Base-by-base conservation (phyloP, 176 grass and related monocot genomes). In the Carex scoparia region DNA sequence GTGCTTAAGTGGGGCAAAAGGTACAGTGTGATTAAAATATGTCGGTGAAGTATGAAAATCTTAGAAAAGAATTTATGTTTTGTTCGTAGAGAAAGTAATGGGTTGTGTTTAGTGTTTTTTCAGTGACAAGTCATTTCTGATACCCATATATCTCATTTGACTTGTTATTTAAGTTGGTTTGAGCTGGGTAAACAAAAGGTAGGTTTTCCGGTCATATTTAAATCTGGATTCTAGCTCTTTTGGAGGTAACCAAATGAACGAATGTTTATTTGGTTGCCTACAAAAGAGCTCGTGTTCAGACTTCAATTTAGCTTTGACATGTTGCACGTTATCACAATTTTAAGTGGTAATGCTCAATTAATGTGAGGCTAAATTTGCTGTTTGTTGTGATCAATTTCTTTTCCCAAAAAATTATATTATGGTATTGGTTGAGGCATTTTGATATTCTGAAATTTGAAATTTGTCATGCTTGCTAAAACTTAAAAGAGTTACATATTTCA, bases 191-290 rank as follows among this genome's bases (percentile, higher is more conserved):
- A 42, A 33, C 8, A 71, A 71, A 27, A 69, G 4, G 2, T 38
- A 15, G 10, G 2, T 55, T 30, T 77, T 10, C 3, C 56, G 48
- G 8, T 23, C 49, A 56, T 56, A 33, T 56, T 56, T 32, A 8
- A 58, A 79, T 76, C 10, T 58, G 74, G 74, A 79, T 79, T 79
- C 74, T 58, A 79, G 74, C 74, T 79, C 74, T 79, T 79, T 35
- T 8, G 6, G 10, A 32, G 51, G 28, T 79, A 8, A 79, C 74
- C 74, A 79, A 79, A 79, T 58, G 53, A 79, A 58, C 2, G 4
- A 4, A 15, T 9, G 19, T 79, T 79, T 14, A 56, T 79, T 79
- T 79, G 74, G 74, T 79, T 79, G 53, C 53, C 74, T 55, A 13
- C 30, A 79, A 58, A 79, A 79, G 53, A 79, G 74, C 74, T 79